A percentile compares a stretch with the other conserved stretches of the same genome.
Evolutionary conservation across 768 basidiomycete genomes (phyloP).

Genomic region (Xanthoconium stramineum): DNA sequence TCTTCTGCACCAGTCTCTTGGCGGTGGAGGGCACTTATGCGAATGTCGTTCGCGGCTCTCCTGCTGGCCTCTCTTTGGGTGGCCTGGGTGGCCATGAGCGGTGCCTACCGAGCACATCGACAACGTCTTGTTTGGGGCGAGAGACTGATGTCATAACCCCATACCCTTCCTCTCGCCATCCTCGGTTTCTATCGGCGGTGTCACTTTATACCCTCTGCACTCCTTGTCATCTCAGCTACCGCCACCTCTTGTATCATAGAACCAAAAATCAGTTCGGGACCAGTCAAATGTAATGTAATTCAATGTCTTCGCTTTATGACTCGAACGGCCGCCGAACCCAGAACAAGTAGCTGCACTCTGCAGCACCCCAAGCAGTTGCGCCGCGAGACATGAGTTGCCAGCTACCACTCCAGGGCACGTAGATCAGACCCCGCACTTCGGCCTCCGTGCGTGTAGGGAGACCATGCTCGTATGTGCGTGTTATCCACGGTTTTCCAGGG

Average conservation of each 20-base stretch:
- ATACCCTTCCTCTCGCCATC: not conserved
- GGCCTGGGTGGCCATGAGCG: slow-evolving; percentile 57
- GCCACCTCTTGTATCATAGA: slow-evolving; percentile 10
- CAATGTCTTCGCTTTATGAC: not conserved
- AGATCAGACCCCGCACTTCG: slow-evolving; percentile 76
- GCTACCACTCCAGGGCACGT: slow-evolving; percentile 63
- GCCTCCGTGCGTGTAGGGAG: slow-evolving; percentile 63
- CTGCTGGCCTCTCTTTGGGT: slow-evolving; percentile 59
- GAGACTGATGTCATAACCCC: slow-evolving; percentile 61
- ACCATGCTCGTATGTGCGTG: slow-evolving; percentile 42
- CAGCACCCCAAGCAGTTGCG: slow-evolving; percentile 43
- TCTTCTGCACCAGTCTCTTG: slow-evolving; percentile 67
- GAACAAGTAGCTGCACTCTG: slow-evolving; percentile 76
- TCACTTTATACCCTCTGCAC: not conserved
- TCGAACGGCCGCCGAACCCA: slow-evolving; percentile 73
- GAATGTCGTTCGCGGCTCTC: slow-evolving; percentile 53
- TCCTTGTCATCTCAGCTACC: not conserved
- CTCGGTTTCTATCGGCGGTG: not conserved
- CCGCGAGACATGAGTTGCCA: slow-evolving; percentile 70
- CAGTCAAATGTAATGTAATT: not conserved
- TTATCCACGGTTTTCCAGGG: slow-evolving; percentile 54
- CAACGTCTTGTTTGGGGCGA: slow-evolving; percentile 79
- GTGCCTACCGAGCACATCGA: slow-evolving; percentile 70
- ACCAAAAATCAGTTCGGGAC: too few relatives aligned
- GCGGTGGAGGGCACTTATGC: slow-evolving; percentile 65